Evolutionary conservation across 2,329 filamentous ascomycete genomes (phyloP).

Genomic region (Fusarium dlaminii): DNA sequence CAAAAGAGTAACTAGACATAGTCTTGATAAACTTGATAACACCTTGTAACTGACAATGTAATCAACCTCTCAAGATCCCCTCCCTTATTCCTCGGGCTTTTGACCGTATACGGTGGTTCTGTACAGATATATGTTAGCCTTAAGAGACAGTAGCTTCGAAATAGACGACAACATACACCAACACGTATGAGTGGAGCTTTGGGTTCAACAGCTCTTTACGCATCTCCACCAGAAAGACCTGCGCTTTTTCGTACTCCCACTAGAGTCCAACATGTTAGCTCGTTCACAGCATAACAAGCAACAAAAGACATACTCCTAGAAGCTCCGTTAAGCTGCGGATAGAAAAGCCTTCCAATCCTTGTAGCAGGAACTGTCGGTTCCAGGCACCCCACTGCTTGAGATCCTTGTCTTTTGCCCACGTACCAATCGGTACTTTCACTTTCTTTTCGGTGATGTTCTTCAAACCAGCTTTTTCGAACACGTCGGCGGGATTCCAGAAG

Average conservation of each 20-base stretch:
- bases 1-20: neutral
- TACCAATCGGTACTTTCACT: conserved; percentile 17
- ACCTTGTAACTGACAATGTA: fast-evolving
- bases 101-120: conserved; percentile 15
- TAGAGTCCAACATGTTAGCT: neutral
- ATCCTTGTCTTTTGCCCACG: conserved; percentile 23
- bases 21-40: too few relatives aligned
- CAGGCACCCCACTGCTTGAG: conserved; percentile 28
- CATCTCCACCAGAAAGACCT: conserved; percentile 7
- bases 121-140: neutral
- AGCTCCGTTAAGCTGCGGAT: conserved; percentile 22
- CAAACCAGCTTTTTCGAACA: conserved; percentile 4
- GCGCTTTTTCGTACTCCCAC: conserved; percentile 17
- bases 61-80: neutral
- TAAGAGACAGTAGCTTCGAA: fast-evolving
- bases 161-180: neutral
- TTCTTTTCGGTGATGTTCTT: conserved; percentile 12
- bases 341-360: conserved; percentile 23
- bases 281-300: fast-evolving
- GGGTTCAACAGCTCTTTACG: conserved; percentile 15
- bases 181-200: conserved; percentile 5
- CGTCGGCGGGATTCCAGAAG: conserved; percentile 18
- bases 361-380: conserved; percentile 18
- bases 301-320: neutral
- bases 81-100: neutral